These are phyloP conservation scores for Arthrocladium fulminans DNA, from an alignment of 2,329 filamentous ascomycete genomes.

Conservation along the genomic window DNA sequence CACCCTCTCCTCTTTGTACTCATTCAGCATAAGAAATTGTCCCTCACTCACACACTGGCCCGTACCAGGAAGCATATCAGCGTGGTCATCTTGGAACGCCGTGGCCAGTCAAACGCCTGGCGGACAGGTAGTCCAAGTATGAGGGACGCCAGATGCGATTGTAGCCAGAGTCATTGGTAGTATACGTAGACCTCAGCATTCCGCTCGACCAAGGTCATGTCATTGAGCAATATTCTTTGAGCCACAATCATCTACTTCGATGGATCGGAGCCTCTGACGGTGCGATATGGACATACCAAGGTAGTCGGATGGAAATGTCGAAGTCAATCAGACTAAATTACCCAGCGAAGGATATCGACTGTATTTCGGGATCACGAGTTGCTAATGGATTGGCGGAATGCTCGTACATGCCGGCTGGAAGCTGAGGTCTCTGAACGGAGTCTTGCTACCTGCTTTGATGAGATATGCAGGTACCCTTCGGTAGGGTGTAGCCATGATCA, in stretches of 20 bases:
- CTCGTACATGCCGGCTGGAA: constrained; percentile 17
- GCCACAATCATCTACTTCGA: constrained; percentile 1
- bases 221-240: constrained; percentile 16
- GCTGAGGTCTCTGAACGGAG: constrained; percentile 12
- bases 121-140: constrained; percentile 18
- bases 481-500: constrained; percentile 11
- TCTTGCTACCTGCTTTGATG: constrained; percentile 16
- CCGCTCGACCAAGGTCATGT: constrained; percentile 14
- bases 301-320: constrained; percentile 13
- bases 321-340: constrained; percentile 18
- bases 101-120: constrained; percentile 8
- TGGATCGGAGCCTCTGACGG: not conserved
- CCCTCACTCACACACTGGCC: constrained; percentile 8
- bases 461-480: constrained; percentile 12
- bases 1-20: constrained; percentile 16
- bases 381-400: constrained; percentile 2
- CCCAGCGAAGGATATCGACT: constrained; percentile 10
- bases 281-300: constrained; percentile 17
- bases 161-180: constrained; percentile 14
- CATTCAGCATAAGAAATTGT: constrained; percentile 16
- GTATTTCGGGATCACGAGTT: not conserved
- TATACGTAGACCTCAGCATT: constrained; percentile 16
- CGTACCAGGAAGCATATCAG: constrained; percentile 5
- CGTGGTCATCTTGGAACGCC: constrained; percentile 6
- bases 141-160: constrained; percentile 15